Evolutionary conservation across 805 yeast genomes (phyloP).

Genomic region (Komagataella ulmi): DNA sequence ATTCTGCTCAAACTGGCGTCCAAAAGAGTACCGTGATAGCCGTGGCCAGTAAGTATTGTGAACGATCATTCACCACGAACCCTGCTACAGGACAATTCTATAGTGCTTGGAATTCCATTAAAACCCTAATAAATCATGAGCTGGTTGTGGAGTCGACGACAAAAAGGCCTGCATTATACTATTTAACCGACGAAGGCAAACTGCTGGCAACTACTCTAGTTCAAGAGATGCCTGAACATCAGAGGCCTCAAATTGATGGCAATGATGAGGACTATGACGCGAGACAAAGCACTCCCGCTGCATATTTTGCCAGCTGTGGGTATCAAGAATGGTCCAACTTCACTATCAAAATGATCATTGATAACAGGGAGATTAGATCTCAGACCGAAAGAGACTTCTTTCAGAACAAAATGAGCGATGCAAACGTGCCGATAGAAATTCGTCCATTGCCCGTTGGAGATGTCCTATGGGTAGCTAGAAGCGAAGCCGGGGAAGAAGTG

Average conservation of each 20-base stretch:
- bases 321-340: conserved; percentile 57
- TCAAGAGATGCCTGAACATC: conserved; percentile 22
- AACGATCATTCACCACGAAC: conserved; percentile 42
- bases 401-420: conserved; percentile 30
- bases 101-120: conserved; percentile 66
- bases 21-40: conserved; percentile 45
- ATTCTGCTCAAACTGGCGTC: conserved; percentile 39
- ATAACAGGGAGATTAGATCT: conserved; percentile 72
- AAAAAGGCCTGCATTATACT: conserved; percentile 50
- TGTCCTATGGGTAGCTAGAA: conserved; percentile 75
- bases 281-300: neutral
- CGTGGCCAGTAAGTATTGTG: conserved; percentile 41
- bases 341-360: conserved; percentile 52
- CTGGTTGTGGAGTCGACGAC: conserved; percentile 28
- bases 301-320: conserved; percentile 4
- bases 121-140: conserved; percentile 46
- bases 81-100: conserved; percentile 50
- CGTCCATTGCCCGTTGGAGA: conserved; percentile 73
- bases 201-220: conserved; percentile 46
- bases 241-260: neutral
- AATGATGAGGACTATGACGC: neutral
- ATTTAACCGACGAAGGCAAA: conserved; percentile 57
- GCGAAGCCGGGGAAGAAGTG: conserved; percentile 45
- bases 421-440: conserved; percentile 37
- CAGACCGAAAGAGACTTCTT: conserved; percentile 60